phyloP scores from a whole-genome alignment of 129 eudicot genomes.

The Helichrysum umbraculigerum region DNA sequence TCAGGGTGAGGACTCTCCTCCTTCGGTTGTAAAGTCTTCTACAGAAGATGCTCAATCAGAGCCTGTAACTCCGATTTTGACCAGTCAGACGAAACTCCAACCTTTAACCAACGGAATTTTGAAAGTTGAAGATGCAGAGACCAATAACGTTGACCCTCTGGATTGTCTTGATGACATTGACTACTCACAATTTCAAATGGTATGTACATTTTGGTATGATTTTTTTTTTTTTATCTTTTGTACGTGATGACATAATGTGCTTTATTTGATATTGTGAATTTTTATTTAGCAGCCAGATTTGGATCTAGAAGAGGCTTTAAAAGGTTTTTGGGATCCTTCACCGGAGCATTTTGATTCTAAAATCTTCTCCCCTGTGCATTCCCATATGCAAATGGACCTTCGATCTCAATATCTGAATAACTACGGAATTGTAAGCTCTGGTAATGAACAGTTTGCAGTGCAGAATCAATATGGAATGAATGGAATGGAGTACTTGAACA shows the following conservation, averaged over 20 bases:
- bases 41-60: conserved; percentile 51
- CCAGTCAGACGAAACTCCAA: conserved; percentile 30
- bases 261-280: conserved; percentile 1
- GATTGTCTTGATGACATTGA: conserved; percentile 37
- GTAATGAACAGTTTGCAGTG: conserved; percentile 25
- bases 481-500: conserved; percentile 46
- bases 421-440: conserved; percentile 22
- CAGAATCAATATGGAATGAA: conserved; percentile 48
- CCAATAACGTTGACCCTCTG: conserved; percentile 24
- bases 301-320: conserved; percentile 49
- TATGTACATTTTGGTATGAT: conserved; percentile 11
- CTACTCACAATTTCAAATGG: conserved; percentile 30
- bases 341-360: conserved; percentile 43
- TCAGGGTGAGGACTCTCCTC: conserved; percentile 49
- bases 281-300: conserved; percentile 48
- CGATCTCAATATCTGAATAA: conserved; percentile 35
- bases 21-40: conserved; percentile 42
- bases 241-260: neutral
- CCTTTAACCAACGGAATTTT: conserved; percentile 22
- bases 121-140: conserved; percentile 30
- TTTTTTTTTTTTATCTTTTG: neutral
- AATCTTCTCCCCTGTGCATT: conserved; percentile 58
- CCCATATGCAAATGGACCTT: conserved; percentile 47
- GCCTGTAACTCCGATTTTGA: conserved; percentile 43
- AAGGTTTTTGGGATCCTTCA: conserved; percentile 32